A percentile compares a stretch with the other conserved stretches of the same genome.
These are phyloP conservation scores for Russula foetens DNA, from an alignment of 768 basidiomycete species.

Conservation along the genomic window DNA sequence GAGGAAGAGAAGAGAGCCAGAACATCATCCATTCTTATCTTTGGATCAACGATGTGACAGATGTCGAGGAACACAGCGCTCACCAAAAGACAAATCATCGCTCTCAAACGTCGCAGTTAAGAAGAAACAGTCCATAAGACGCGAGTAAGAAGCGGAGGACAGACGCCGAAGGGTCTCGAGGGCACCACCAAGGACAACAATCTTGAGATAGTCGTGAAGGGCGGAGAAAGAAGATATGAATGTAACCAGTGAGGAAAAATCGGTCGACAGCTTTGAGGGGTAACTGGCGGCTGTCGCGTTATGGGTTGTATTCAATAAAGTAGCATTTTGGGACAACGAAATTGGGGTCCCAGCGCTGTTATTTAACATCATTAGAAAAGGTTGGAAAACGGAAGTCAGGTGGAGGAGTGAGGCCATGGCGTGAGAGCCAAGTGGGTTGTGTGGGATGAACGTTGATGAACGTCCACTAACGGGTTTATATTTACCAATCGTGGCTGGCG, in stretches of 20 bases:
- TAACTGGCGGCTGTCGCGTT: background rate
- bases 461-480: no score
- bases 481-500: no score
- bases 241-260: conserved; percentile 32
- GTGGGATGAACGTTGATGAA: background rate
- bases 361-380: conserved; percentile 5
- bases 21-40: conserved; percentile 57
- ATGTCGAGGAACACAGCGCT: conserved; percentile 20
- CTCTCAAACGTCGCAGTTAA: conserved; percentile 56
- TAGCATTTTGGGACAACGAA: background rate
- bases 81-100: conserved; percentile 49
- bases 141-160: conserved; percentile 35
- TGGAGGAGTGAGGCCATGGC: conserved; percentile 1
- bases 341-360: background rate
- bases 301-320: background rate
- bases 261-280: conserved; percentile 15
- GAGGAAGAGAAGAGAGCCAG: conserved; percentile 55
- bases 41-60: background rate
- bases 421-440: background rate
- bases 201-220: conserved; percentile 54
- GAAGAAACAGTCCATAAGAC: conserved; percentile 44
- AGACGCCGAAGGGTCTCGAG: conserved; percentile 52
- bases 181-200: conserved; percentile 52
- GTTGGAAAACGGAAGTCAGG: background rate
- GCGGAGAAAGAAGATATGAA: conserved; percentile 47